Base-by-base conservation (phyloP, 148 eudicot species). In the Fallopia convolvulus region DNA sequence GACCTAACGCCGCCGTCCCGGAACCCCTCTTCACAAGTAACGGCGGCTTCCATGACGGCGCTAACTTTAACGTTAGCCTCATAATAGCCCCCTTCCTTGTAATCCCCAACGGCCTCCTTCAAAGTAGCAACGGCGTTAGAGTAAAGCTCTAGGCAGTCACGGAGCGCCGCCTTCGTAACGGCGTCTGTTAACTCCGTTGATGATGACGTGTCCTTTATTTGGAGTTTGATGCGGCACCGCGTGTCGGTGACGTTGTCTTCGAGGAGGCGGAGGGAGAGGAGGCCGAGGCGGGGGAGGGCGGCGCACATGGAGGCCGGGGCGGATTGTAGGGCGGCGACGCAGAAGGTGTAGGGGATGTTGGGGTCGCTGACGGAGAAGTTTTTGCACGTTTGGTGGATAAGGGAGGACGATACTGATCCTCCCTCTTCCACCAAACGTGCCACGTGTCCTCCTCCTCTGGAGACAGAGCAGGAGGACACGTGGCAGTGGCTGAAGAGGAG, bases 21-120 rank as follows among this genome's bases (percentile, higher is more conserved):
- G 55, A 91, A 88, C 41, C 89, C 93, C 2, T 85, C 85, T 75
- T 91, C 97, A 72, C 97, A 91, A 32, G 90, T 90, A 0, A 80
- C 83, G 0, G 88, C 71, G 7, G 86, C 87, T 17, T 86, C 88
- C 84, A 90, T 84, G 3, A 88, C 87, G 4, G 88, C 80, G 48
- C 87, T 88, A 26, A 92, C 80, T 55, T 86, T 82, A 0, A 85
- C 56, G 76, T 90, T 90, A 0, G 93, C 92, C 26, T 91, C 93
- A 2, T n/a, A 50, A 23, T 65, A 88, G 2, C 72, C 60, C 56
- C 78, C 80, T 0, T 58, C 39, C 39, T 80, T 79, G 75, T 79
- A 88, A 50, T 76, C 42, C 13, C 73, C 80, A 81, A 74, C 72
- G 11, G 88, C 93, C 20, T 84, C 77, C 36, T 78, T 83, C 2